Base-by-base conservation (phyloP, 225 moss, liverwort and hornwort species). In the Pseudisothecium myosuroides region DNA sequence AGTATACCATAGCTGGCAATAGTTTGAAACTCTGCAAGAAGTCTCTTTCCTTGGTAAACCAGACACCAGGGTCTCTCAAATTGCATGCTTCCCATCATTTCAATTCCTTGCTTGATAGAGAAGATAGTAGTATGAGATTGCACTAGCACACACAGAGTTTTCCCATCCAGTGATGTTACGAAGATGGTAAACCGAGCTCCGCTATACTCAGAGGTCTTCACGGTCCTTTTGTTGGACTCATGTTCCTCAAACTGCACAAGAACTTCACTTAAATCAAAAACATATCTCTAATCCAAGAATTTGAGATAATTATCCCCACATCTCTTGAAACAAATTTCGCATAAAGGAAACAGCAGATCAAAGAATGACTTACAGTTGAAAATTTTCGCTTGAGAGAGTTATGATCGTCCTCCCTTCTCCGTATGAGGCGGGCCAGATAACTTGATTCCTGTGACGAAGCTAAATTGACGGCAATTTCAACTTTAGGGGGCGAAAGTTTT, bases 1-100 rank as follows among this genome's bases (percentile, higher is more conserved):
- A 74, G n/a, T 59, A 93, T 85, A 20, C 89, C 91, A n/a, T n/a
- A 86, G 83, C 59, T 85, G 27, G 80, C 82, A 62, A 90, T 58
- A 26, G 80, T 80, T n/a, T 24, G 41, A 26, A 47, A 45, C 43
- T 67, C 75, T n/a, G 54, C n/a, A 20, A 29, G 72, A 29, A 88
- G 89, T 37, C 73, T 80, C 83, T 80, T 85, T 59, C 85, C 85
- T 72, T 41, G 81, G 72, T 85, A 89, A 60, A 71, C 14, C 50
- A 88, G 59, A 79, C 83, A 89, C 91, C 91, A 91, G 61, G 85
- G n/a, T 58, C 78, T 78, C 7, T 67, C 31, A 14, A 14, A 29
- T 32, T 73, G 45, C 26, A 74, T 43, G 36, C 17, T 50, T 50
- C 55, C 76, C 64, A 45, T 87, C 29, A 34, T n/a, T 32, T 71